Conservation (phyloP, 768 basidiomycete genomes). For the Clathrus columnatus region DNA sequence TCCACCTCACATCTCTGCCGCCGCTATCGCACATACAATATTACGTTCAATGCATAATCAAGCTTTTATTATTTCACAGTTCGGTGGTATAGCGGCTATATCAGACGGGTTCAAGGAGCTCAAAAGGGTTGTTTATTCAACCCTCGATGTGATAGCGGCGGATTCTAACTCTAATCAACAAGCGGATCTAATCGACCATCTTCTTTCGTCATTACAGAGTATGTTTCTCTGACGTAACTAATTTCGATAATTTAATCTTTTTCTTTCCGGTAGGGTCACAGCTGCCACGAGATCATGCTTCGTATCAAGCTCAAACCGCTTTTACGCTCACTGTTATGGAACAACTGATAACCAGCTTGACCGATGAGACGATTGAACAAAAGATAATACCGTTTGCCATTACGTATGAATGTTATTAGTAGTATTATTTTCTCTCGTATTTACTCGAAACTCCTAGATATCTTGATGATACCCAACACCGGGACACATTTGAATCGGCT, state of each 20-base stretch:
- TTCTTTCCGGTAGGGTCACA: constrained; percentile 14
- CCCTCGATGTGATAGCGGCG: constrained; percentile 60
- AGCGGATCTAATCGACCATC: too few relatives aligned
- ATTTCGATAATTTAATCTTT: not conserved
- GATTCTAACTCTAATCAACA: constrained; percentile 16
- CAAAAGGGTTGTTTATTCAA: constrained; percentile 65
- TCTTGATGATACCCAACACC: constrained; percentile 45
- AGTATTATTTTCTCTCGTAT: constrained; percentile 6
- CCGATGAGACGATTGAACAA: constrained; percentile 41
- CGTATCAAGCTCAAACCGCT: constrained; percentile 34
- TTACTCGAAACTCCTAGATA: constrained; percentile 33
- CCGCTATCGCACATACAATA: constrained; percentile 39
- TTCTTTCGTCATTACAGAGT: too few relatives aligned
- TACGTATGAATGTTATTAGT: constrained; percentile 40
- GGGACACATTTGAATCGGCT: constrained; percentile 78
- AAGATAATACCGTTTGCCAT: constrained; percentile 53
- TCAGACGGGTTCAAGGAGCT: constrained; percentile 60
- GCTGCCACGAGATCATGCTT: not conserved
- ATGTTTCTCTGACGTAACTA: not conserved
- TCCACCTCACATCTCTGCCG: constrained; percentile 9
- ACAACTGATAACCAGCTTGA: constrained; percentile 61
- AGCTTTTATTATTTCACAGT: constrained; percentile 70
- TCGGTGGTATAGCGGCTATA: constrained; percentile 61
- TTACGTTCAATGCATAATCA: constrained; percentile 56
- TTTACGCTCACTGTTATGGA: constrained; percentile 70